Conservation (phyloP, 768 basidiomycete species). For the Strobilomyces echinocephalus region DNA sequence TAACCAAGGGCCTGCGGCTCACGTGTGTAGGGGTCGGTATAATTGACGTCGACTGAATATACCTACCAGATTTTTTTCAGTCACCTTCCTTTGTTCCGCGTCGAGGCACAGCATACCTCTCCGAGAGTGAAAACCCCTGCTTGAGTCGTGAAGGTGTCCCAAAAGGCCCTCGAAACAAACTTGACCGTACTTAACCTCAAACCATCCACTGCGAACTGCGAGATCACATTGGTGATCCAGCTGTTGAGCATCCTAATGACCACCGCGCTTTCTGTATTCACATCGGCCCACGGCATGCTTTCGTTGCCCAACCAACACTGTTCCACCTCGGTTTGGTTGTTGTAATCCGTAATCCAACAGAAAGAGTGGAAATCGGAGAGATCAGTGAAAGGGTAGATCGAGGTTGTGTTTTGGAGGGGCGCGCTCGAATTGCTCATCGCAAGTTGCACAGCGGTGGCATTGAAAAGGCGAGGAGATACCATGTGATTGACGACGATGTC, state of each 20-base stretch:
- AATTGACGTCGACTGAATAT: slow-evolving; percentile 37
- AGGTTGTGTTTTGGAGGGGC: slow-evolving; percentile 18
- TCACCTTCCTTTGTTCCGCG: slow-evolving; percentile 19
- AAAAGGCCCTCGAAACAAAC: slow-evolving; percentile 51
- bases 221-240: slow-evolving; percentile 47
- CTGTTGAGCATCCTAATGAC: slow-evolving; percentile 41
- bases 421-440: slow-evolving; percentile 8
- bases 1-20: slow-evolving; percentile 8
- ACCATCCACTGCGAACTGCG: slow-evolving; percentile 48
- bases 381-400: slow-evolving; percentile 29
- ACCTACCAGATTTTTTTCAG: slow-evolving; percentile 29
- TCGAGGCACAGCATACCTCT: slow-evolving; percentile 35
- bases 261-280: slow-evolving; percentile 48
- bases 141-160: slow-evolving; percentile 45
- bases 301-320: slow-evolving; percentile 59
- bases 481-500: slow-evolving; percentile 64
- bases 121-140: slow-evolving; percentile 53
- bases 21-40: slow-evolving; percentile 40
- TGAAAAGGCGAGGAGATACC: slow-evolving; percentile 33
- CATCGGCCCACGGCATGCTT: slow-evolving; percentile 49
- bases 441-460: slow-evolving; percentile 21
- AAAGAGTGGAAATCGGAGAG: slow-evolving; percentile 36
- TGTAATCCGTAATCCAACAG: slow-evolving; percentile 40
- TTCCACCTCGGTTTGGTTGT: slow-evolving; percentile 46
- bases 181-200: slow-evolving; percentile 58